Evolutionary conservation across 805 yeast species (phyloP), one percentile per base, ranked within the genome.

Genomic region (Saturnispora dispora): DNA sequence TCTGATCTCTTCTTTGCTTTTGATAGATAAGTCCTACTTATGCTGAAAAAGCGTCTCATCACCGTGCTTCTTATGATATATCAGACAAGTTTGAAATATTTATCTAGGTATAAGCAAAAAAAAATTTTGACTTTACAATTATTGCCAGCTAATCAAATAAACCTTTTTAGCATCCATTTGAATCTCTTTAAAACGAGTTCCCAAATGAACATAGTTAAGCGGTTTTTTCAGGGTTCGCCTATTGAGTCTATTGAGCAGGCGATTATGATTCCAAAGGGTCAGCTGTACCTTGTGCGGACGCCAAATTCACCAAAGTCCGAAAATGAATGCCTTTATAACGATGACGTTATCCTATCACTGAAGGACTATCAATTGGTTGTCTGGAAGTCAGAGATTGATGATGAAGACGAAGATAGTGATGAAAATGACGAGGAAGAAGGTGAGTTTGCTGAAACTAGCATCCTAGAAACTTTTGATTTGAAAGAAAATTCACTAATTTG

Each of bases 261-360:
- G 32, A 78, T 81, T 9, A 73, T 77, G 60, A 74, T 93, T 46
- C 88, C 96, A 2, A 76, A 84, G 0, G 98, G 97, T 3, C 83
- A 82, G 67, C 74, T 91, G 45, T 85, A 74, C 61, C 72, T 91
- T 44, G 75, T 85, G 17, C 72, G 98, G 46, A 75, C 86, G 1
- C 85, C 86, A 5, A 75, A 74, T 22, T 86, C 96, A 2, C 96
- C 96, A 11, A 88, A 88, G 63, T 90, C 96, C 8, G 89, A 82
- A 25, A 72, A 81, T 35, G 97, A 93, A 66, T 84, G 90, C 60
- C 72, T 88, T 20, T 90, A 81, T 66, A 83, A 80, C 53, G 95
- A 88, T 58, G 90, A 95, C 2, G 80, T 81, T 37, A 81, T 91
- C 25, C 17, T 48, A n/a, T 48, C 51, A 8, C 36, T 48, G 9